phyloP scores from a whole-genome alignment of 768 basidiomycete genomes.

The Vararia minispora region DNA sequence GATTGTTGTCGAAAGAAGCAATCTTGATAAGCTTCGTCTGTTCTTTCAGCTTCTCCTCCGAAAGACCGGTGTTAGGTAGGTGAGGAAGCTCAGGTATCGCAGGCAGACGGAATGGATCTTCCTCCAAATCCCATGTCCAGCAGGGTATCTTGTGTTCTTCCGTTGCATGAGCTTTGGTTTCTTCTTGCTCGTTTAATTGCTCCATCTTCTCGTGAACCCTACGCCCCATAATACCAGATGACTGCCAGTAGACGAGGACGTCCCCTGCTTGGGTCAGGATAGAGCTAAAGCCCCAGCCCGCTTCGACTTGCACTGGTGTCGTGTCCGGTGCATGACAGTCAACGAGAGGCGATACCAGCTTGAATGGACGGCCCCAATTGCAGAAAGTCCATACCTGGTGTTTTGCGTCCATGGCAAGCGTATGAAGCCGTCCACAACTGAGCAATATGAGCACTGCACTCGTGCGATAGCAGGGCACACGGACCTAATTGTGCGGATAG shows the following conservation, averaged over 20 bases:
- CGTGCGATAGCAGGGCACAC: constrained; percentile 4
- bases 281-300: constrained; percentile 75
- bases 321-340: constrained; percentile 34
- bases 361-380: constrained; percentile 72
- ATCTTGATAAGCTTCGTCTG: constrained; percentile 59
- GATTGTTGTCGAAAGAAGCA: constrained; percentile 59
- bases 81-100: constrained; percentile 49
- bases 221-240: constrained; percentile 30
- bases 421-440: constrained; percentile 74
- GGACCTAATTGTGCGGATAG: constrained; percentile 58
- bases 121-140: constrained; percentile 41
- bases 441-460: background rate
- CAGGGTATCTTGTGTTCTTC: constrained; percentile 43
- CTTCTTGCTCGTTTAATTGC: constrained; percentile 33
- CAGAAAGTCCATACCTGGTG: constrained; percentile 63
- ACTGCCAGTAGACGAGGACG: constrained; percentile 70
- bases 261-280: constrained; percentile 62
- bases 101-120: constrained; percentile 49
- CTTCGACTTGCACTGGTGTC: constrained; percentile 51
- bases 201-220: constrained; percentile 27
- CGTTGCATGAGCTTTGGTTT: constrained; percentile 23
- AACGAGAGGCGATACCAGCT: constrained; percentile 30
- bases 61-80: constrained; percentile 23
- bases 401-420: constrained; percentile 48
- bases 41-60: constrained; percentile 16